Base-by-base conservation (phyloP, 371 early-diverging fungal genomes). In the Saksenaea vasiformis region DNA sequence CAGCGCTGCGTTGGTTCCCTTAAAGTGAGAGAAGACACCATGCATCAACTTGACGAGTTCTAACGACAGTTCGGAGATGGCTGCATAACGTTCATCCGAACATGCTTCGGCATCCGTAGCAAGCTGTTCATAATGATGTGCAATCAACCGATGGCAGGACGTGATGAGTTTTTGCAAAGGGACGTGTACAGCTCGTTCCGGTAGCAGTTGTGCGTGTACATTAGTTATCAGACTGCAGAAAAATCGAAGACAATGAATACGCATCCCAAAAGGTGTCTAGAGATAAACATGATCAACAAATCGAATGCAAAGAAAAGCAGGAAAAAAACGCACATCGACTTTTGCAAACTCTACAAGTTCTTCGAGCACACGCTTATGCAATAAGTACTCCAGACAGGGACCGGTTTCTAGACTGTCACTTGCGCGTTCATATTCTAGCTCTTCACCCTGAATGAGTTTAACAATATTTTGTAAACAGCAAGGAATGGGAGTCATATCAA, bases 1-100 rank as follows among this genome's bases (percentile, higher is more conserved):
- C 15, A 82, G 47, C 9, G 82, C 79, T 17, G 79, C 82, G 66
- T 79, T 79, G 31, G 80, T 70, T 10, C 82, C 82, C 60, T 79
- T 82, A 54, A 82, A 82, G 55, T 82, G 82, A 10, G 79, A 72
- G 58, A 82, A 82, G 10, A 82, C 71, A 15, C 77, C 80, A 51
- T 79, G 82, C 75, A 82, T 82, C 54, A 82, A 56, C 28, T 77
- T 77, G n/a, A 82, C 82, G 15, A 82, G 69, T 41, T 82, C 82
- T 26, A 82, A 56, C 0, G 82, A 79, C 22, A 82, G 53, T 43
- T 79, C 80, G 3, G 75, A 66, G 24, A 82, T 79, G 5, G 79
- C 82, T 5, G 74, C 71, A n/a, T 69, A 39, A 24, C 82, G 67
- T 60, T 82, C 82, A 28, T 82, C 79, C 24, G 78, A 72, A 47